Conservation (phyloP, 352 stramenopile species). For the Pythium apleroticum region DNA sequence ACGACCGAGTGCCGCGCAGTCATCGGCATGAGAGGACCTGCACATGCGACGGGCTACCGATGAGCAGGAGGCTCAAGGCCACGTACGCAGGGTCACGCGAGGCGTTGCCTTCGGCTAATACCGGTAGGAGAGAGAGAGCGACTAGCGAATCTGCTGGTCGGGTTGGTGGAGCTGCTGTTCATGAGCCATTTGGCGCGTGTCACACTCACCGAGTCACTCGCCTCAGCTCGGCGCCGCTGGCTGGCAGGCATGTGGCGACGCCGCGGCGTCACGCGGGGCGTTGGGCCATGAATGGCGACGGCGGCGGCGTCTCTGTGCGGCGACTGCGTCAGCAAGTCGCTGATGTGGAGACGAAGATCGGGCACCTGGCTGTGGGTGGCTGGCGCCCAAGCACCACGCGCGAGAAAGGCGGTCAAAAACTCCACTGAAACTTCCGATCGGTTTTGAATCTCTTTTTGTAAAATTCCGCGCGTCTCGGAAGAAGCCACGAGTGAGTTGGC, state of each 20-base stretch:
- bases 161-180: not conserved
- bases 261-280: not conserved
- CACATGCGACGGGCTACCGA: not conserved
- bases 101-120: not conserved
- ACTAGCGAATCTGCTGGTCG: slow-evolving; percentile 2
- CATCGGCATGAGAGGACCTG: slow-evolving; percentile 5
- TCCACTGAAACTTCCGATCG: not conserved
- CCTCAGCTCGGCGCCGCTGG: not conserved
- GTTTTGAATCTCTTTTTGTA: not conserved
- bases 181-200: slow-evolving; percentile 1
- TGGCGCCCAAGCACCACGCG: not conserved
- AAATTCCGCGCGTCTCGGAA: not conserved
- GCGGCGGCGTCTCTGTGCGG: not conserved
- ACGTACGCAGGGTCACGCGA: not conserved
- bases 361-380: no score
- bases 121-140: not conserved
- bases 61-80: not conserved
- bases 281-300: not conserved
- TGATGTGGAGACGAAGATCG: not conserved
- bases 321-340: not conserved
- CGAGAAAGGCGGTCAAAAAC: slow-evolving; percentile 1
- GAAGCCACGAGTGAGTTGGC: slow-evolving; percentile 1
- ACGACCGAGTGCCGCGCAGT: slow-evolving; percentile 52
- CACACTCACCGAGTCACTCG: not conserved
- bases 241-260: not conserved